Percentiles rank a stretch among this genome's conserved stretches.
These are phyloP conservation scores for Penicillium sp. DNA, from an alignment of 2,329 filamentous ascomycete genomes.

Conservation along the genomic window DNA sequence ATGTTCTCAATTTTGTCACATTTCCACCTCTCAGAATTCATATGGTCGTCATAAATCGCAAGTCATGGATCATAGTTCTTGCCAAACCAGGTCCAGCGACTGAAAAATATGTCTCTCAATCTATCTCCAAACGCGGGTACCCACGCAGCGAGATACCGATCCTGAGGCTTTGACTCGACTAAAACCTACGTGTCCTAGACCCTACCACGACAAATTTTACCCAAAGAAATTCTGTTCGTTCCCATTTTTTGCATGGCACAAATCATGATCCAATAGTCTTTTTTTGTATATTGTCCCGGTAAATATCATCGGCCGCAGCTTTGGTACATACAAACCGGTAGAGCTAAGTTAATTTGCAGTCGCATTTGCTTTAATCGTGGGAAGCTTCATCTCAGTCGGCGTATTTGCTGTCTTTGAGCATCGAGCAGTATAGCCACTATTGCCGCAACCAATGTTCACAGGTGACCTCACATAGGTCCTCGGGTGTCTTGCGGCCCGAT, in stretches of 20 bases:
- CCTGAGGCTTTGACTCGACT: constrained; percentile 21
- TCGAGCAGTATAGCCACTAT: constrained; percentile 49
- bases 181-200: constrained; percentile 22
- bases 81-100: neutral
- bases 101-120: neutral
- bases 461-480: constrained; percentile 60
- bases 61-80: neutral
- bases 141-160: constrained; percentile 8
- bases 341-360: neutral
- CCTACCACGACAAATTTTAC: neutral
- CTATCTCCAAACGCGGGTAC: constrained; percentile 8
- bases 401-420: constrained; percentile 58
- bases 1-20: neutral
- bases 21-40: neutral
- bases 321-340: neutral
- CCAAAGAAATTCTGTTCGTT: neutral
- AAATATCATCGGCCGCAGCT: neutral
- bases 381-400: constrained; percentile 16
- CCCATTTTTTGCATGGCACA: neutral
- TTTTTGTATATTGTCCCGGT: neutral
- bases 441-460: constrained; percentile 57
- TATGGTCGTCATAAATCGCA: neutral
- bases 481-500: constrained; percentile 57
- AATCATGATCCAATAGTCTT: neutral
- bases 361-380: neutral